phyloP scores from a whole-genome alignment of 352 stramenopile species.

The Phytophthora tentaculata region DNA sequence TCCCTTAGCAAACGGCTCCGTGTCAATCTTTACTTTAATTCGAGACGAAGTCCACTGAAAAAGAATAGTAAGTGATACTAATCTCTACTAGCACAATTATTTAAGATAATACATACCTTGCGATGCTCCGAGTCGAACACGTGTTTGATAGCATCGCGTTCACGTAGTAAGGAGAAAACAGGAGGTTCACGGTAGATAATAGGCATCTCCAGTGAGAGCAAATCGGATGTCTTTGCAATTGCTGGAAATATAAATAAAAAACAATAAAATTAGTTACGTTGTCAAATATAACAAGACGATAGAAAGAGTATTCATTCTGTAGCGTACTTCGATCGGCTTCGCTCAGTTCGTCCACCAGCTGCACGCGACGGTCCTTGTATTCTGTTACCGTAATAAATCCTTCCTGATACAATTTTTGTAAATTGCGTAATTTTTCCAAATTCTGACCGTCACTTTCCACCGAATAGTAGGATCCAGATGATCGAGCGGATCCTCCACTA shows the following conservation, averaged over 20 bases:
- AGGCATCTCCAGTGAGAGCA: conserved; percentile 55
- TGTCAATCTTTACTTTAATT: conserved; percentile 81
- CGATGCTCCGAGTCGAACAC: conserved; percentile 76
- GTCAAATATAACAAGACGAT: neutral
- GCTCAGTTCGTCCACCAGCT: conserved; percentile 69
- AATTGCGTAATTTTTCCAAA: conserved; percentile 68
- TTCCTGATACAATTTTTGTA: conserved; percentile 80
- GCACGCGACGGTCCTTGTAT: conserved; percentile 70
- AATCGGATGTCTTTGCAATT: conserved; percentile 65
- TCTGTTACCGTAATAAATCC: conserved; percentile 85
- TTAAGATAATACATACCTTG: conserved; percentile 39
- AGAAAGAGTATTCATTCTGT: too few relatives aligned
- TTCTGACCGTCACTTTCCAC: conserved; percentile 49
- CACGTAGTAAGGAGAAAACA: conserved; percentile 63
- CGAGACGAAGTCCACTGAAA: conserved; percentile 69
- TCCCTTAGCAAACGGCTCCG: conserved; percentile 63
- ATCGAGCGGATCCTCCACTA: neutral
- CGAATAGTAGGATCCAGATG: conserved; percentile 19
- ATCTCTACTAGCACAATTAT: neutral
- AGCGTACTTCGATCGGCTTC: conserved; percentile 67
- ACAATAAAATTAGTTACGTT: conserved; percentile 13
- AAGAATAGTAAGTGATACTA: neutral
- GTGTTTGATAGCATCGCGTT: conserved; percentile 82
- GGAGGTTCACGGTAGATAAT: conserved; percentile 71
- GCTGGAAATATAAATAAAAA: conserved; percentile 33